Percentiles rank a stretch among this genome's conserved stretches.
Conservation (phyloP, 1,139 yeast genomes). For the Yamadazyma spencermartinsiae region DNA sequence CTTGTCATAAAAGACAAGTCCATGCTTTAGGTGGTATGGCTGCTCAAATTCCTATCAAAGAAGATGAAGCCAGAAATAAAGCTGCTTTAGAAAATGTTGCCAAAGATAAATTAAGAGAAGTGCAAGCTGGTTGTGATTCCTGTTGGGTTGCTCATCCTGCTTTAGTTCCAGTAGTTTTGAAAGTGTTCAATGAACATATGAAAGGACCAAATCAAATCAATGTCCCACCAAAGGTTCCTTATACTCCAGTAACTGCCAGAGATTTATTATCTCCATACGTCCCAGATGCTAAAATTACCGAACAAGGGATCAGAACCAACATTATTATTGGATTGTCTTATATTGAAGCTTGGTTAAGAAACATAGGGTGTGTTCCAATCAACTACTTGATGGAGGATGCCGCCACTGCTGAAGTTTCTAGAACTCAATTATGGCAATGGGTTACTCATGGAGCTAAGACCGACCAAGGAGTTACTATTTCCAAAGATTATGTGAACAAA, state of each 20-base stretch:
- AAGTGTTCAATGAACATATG: constrained; percentile 79
- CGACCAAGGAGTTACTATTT: constrained; percentile 56
- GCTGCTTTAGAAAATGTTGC: constrained; percentile 71
- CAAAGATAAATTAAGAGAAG: constrained; percentile 75
- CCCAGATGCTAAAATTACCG: constrained; percentile 65
- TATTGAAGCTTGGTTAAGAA: constrained; percentile 83
- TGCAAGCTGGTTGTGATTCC: constrained; percentile 73
- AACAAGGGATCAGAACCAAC: constrained; percentile 71
- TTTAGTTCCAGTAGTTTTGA: constrained; percentile 71
- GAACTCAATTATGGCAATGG: constrained; percentile 85
- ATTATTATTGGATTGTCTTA: constrained; percentile 71
- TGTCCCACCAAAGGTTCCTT: constrained; percentile 51
- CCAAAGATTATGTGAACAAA: constrained; percentile 55
- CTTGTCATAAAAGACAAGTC: constrained; percentile 74
- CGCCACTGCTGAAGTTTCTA: constrained; percentile 83
- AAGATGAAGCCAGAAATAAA: constrained; percentile 62
- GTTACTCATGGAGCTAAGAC: constrained; percentile 72
- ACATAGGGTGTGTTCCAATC: constrained; percentile 79
- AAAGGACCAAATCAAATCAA: constrained; percentile 83
- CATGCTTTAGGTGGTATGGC: constrained; percentile 89
- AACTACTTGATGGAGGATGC: constrained; percentile 87
- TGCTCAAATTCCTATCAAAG: constrained; percentile 77
- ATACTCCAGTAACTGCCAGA: constrained; percentile 56
- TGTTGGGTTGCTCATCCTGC: constrained; percentile 87
- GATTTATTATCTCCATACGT: constrained; percentile 72